phyloP scores from a whole-genome alignment of 148 eudicot genomes.

The Heliosperma pusillum region DNA sequence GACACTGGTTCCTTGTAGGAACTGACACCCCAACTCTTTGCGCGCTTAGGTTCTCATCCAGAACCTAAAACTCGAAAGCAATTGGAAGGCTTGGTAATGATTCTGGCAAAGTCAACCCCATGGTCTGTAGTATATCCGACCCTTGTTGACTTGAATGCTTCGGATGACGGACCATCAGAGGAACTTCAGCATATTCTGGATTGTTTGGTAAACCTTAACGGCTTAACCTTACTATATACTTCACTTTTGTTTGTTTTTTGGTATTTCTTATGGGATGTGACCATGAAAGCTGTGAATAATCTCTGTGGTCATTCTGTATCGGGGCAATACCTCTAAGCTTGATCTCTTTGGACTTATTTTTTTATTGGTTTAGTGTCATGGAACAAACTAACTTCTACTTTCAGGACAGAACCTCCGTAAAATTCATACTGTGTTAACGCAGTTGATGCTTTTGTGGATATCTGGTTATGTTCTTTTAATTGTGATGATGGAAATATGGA shows the following conservation, averaged over 20 bases:
- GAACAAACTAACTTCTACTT: background rate
- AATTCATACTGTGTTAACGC: background rate
- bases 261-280: conserved; percentile 1
- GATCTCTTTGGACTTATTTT: background rate
- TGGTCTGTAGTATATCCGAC: conserved; percentile 95
- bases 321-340: background rate
- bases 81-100: conserved; percentile 78
- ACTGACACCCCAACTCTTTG: conserved; percentile 83
- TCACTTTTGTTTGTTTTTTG: conserved; percentile 10
- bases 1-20: conserved; percentile 56
- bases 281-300: background rate
- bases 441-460: background rate
- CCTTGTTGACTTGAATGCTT: conserved; percentile 77
- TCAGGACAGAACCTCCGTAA: background rate
- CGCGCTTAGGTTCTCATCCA: conserved; percentile 93
- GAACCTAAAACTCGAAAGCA: conserved; percentile 72
- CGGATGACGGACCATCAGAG: conserved; percentile 63
- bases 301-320: background rate
- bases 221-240: background rate
- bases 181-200: conserved; percentile 82
- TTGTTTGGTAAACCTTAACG: conserved; percentile 60
- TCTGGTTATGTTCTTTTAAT: conserved; percentile 1
- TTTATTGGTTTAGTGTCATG: conserved; percentile 5
- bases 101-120: conserved; percentile 84
- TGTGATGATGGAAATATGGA: background rate